Evolutionary conservation across 148 eudicot species (phyloP).

Genomic region (Heliosperma pusillum): DNA sequence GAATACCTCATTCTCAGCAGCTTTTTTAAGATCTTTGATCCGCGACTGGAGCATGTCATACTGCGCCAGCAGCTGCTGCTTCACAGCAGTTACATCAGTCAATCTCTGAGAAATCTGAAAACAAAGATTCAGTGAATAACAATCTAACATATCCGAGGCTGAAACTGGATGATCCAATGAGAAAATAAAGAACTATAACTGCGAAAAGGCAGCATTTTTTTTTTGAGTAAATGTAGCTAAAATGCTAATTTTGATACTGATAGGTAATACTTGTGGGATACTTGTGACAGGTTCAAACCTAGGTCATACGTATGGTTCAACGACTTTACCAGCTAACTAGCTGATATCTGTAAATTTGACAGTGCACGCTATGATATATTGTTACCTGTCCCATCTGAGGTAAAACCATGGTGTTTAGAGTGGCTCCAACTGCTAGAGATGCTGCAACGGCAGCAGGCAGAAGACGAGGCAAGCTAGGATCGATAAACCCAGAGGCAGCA

Average conservation of each 20-base stretch:
- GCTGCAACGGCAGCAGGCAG: constrained; percentile 65
- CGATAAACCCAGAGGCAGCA: constrained; percentile 82
- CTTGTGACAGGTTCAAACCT: too few relatives aligned
- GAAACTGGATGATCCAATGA: neutral
- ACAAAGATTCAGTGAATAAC: constrained; percentile 14
- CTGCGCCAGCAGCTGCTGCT: constrained; percentile 89
- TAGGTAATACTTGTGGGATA: too few relatives aligned
- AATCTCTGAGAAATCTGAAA: constrained; percentile 69
- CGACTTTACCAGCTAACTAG: too few relatives aligned
- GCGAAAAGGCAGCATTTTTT: too few relatives aligned
- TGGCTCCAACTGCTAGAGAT: constrained; percentile 70
- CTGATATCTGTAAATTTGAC: too few relatives aligned
- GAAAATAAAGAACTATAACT: neutral
- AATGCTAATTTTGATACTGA: too few relatives aligned
- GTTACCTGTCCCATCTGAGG: constrained; percentile 77
- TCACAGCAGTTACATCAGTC: constrained; percentile 58
- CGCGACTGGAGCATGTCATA: constrained; percentile 92
- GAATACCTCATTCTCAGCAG: constrained; percentile 91
- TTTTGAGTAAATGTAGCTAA: too few relatives aligned
- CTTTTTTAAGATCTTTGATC: constrained; percentile 69
- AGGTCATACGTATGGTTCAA: too few relatives aligned
- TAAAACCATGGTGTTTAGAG: constrained; percentile 57
- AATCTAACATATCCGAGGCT: neutral
- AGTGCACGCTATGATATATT: neutral
- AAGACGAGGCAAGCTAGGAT: constrained; percentile 89